phyloP scores from a whole-genome alignment of 176 grass and related monocot species.

The Stipa capillata region DNA sequence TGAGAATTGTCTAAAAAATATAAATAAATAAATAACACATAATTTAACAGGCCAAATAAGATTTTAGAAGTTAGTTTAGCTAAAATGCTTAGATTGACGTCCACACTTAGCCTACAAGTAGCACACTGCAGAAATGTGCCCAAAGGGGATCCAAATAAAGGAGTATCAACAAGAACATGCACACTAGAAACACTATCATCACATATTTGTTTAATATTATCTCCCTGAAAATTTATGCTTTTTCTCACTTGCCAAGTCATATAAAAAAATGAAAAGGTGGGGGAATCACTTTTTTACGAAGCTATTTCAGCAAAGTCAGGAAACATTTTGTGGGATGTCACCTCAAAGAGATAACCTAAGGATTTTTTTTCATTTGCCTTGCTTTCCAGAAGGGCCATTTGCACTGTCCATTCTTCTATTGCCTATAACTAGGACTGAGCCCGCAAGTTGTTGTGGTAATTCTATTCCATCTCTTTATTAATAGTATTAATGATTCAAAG shows the following conservation, averaged over 20 bases:
- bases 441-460: too few relatives aligned
- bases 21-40: background rate
- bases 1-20: background rate
- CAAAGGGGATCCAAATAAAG: background rate
- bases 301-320: background rate
- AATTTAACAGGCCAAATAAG: background rate
- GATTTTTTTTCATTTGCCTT: background rate
- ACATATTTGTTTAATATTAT: background rate
- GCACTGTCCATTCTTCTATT: background rate
- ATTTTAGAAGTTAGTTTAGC: background rate
- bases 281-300: background rate
- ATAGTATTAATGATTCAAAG: too few relatives aligned
- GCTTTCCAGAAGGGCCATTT: background rate
- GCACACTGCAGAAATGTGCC: background rate
- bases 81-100: background rate
- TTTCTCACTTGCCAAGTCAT: background rate
- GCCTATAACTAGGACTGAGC: too few relatives aligned
- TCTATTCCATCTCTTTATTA: too few relatives aligned
- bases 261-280: background rate
- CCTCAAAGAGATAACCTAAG: background rate
- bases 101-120: background rate
- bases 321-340: background rate
- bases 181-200: background rate
- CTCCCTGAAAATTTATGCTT: background rate
- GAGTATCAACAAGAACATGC: background rate